Evolutionary conservation across 164 flowering plant species (phyloP).

Genomic region (Litsea cubeba): DNA sequence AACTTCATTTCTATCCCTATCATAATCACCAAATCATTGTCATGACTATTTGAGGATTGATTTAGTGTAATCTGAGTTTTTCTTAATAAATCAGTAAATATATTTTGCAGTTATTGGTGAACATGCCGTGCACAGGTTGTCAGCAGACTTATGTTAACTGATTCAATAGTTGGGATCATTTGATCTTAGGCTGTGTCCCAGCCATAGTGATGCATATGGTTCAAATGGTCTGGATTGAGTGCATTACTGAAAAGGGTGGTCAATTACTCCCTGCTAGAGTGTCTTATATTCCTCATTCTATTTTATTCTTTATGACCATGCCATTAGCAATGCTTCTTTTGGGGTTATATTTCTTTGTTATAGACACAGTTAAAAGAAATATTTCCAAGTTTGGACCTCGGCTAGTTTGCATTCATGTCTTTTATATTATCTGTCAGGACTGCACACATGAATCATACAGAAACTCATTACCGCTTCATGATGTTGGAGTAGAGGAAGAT

Average conservation of each 20-base stretch:
- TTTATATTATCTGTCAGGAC: conserved; percentile 38
- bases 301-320: not conserved
- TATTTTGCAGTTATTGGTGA: too few relatives aligned
- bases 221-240: not conserved
- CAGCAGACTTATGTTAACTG: not conserved
- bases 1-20: too few relatives aligned
- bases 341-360: not conserved
- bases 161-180: too few relatives aligned
- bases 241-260: not conserved
- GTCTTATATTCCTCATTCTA: not conserved
- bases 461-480: conserved; percentile 53
- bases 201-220: not conserved
- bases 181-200: too few relatives aligned
- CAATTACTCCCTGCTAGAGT: not conserved
- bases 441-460: conserved; percentile 70
- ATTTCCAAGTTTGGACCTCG: not conserved
- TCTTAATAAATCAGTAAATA: too few relatives aligned
- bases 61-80: too few relatives aligned
- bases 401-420: conserved; percentile 9
- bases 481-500: conserved; percentile 70
- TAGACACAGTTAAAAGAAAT: not conserved
- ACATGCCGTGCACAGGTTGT: too few relatives aligned
- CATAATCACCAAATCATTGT: too few relatives aligned
- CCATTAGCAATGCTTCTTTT: too few relatives aligned
- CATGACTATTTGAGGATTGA: too few relatives aligned